Percentiles rank a stretch among this genome's conserved stretches.
These are phyloP conservation scores for Botrytis elliptica DNA, from an alignment of 2,329 filamentous ascomycete species.

Conservation along the genomic window DNA sequence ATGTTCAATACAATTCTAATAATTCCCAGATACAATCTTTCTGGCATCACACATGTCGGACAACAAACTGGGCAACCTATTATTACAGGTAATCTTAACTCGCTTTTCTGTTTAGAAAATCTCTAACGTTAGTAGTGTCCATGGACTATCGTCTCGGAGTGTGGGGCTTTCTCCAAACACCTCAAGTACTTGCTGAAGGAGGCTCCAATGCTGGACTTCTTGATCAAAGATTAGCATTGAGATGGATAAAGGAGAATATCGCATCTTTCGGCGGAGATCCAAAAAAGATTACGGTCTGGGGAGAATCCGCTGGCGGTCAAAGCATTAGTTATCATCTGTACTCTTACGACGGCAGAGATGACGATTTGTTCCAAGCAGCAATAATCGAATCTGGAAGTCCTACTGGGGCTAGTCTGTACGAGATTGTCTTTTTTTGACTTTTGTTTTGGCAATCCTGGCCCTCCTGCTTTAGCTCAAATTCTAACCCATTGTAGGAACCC, in stretches of 20 bases:
- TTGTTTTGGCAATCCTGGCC: background rate
- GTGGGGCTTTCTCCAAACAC: conserved; percentile 66
- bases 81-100: conserved; percentile 42
- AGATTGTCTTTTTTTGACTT: no score
- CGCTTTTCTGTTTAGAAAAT: background rate
- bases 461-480: no score
- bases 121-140: conserved; percentile 42
- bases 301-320: conserved; percentile 51
- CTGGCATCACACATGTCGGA: conserved; percentile 56
- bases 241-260: conserved; percentile 59
- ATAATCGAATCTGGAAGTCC: conserved; percentile 53
- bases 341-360: conserved; percentile 54
- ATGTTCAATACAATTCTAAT: background rate
- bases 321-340: conserved; percentile 54
- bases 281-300: conserved; percentile 43
- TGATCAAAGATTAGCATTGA: conserved; percentile 57
- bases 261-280: conserved; percentile 46
- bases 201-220: conserved; percentile 65
- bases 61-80: conserved; percentile 53
- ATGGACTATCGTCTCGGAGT: conserved; percentile 63
- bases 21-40: conserved; percentile 55
- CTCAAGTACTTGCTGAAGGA: conserved; percentile 47
- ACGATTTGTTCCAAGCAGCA: conserved; percentile 53
- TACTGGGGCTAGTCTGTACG: conserved; percentile 22
- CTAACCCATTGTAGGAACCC: conserved; percentile 26